These are phyloP conservation scores for Trifolium fragiferum DNA, from an alignment of 306 rosid genomes.

Conservation along the genomic window DNA sequence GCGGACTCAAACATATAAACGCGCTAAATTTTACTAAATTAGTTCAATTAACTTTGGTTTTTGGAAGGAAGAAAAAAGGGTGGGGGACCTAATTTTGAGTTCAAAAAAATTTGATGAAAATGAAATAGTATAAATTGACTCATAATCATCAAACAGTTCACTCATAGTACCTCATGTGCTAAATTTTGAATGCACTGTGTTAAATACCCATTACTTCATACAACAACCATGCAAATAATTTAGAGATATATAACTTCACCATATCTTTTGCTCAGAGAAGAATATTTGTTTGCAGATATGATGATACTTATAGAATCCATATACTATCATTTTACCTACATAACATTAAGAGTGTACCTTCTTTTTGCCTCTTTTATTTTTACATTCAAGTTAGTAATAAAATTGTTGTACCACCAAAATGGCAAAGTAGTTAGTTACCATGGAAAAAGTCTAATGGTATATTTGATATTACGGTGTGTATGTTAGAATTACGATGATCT, in stretches of 20 bases:
- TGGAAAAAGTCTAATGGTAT: background rate
- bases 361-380: background rate
- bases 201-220: constrained; percentile 69
- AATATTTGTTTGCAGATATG: constrained; percentile 56
- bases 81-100: constrained; percentile 18
- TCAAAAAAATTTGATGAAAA: constrained; percentile 42
- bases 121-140: constrained; percentile 31
- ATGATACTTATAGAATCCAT: constrained; percentile 29
- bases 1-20: background rate
- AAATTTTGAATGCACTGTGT: constrained; percentile 62
- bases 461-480: no score
- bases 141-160: constrained; percentile 31
- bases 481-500: no score
- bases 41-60: constrained; percentile 17
- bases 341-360: background rate
- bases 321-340: constrained; percentile 41
- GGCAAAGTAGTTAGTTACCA: constrained; percentile 22
- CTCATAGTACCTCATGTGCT: constrained; percentile 35
- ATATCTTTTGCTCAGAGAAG: constrained; percentile 30
- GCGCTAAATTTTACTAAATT: background rate
- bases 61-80: background rate
- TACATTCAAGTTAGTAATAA: background rate
- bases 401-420: constrained; percentile 18
- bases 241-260: constrained; percentile 33
- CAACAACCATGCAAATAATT: constrained; percentile 76